phyloP scores from a whole-genome alignment of 345 rosid genomes.

The Citrus trifoliata region DNA sequence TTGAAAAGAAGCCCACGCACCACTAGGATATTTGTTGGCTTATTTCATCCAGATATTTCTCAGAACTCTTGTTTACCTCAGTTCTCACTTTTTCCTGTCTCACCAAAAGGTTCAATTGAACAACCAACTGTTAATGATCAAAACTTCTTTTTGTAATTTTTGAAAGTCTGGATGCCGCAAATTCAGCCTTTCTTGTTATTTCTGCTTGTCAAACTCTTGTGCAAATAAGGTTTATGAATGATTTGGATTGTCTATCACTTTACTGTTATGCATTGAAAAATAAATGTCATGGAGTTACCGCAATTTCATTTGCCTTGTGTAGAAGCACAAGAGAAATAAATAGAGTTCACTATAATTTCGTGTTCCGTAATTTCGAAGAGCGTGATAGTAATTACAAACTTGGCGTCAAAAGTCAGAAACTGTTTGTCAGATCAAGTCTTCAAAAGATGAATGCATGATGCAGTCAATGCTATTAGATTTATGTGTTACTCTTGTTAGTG shows the following conservation, averaged over 20 bases:
- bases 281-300: background rate
- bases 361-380: too few relatives aligned
- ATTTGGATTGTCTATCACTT: background rate
- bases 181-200: background rate
- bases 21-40: slow-evolving; percentile 37
- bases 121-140: background rate
- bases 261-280: slow-evolving; percentile 1
- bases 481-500: too few relatives aligned
- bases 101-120: slow-evolving; percentile 1
- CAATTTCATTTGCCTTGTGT: background rate
- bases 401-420: too few relatives aligned
- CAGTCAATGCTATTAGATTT: too few relatives aligned
- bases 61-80: background rate
- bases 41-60: background rate
- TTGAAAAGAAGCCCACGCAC: slow-evolving; percentile 63
- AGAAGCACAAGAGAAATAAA: background rate
- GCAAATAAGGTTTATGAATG: slow-evolving; percentile 18
- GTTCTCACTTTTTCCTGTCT: background rate
- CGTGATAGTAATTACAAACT: too few relatives aligned
- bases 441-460: too few relatives aligned
- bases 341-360: background rate
- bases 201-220: background rate
- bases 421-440: too few relatives aligned
- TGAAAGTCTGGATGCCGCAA: slow-evolving; percentile 7
- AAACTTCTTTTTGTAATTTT: background rate